These are phyloP conservation scores for Fomes fomentarius DNA, from an alignment of 1,284 basidiomycete genomes.

Conservation along the genomic window DNA sequence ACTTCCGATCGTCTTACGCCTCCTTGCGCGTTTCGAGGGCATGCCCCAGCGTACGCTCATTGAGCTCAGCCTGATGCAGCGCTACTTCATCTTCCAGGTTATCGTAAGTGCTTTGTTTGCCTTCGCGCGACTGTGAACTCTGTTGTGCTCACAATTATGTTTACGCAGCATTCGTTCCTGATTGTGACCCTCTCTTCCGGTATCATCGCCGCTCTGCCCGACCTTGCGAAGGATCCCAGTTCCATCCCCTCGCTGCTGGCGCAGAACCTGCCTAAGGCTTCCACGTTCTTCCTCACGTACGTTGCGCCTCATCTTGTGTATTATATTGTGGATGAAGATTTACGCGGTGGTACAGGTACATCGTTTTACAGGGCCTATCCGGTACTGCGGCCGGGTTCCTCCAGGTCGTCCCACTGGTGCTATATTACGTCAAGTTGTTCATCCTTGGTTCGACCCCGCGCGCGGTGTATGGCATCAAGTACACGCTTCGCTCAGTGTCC, in stretches of 20 bases:
- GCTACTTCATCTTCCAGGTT: slow-evolving; percentile 93
- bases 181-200: slow-evolving; percentile 85
- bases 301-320: slow-evolving; percentile 33
- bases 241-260: slow-evolving; percentile 73
- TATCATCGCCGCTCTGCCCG: slow-evolving; percentile 69
- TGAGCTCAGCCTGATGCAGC: slow-evolving; percentile 89
- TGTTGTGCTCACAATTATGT: neutral
- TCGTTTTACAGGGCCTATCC: slow-evolving; percentile 73
- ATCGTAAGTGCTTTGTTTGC: slow-evolving; percentile 58
- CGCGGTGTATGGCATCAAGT: slow-evolving; percentile 79
- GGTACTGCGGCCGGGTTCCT: slow-evolving; percentile 82
- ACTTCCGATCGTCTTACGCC: slow-evolving; percentile 82
- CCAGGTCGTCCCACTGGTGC: slow-evolving; percentile 71
- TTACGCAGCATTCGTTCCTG: slow-evolving; percentile 80
- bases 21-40: slow-evolving; percentile 81
- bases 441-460: slow-evolving; percentile 92
- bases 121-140: too few species aligned
- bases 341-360: slow-evolving; percentile 45
- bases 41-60: slow-evolving; percentile 81
- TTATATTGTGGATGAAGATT: neutral
- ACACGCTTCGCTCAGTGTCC: slow-evolving; percentile 60
- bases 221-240: slow-evolving; percentile 64
- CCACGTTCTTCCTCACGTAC: slow-evolving; percentile 94
- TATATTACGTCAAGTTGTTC: slow-evolving; percentile 88
- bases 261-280: slow-evolving; percentile 78